These are phyloP conservation scores for Senna tora DNA, from an alignment of 306 rosid species.

Conservation along the genomic window DNA sequence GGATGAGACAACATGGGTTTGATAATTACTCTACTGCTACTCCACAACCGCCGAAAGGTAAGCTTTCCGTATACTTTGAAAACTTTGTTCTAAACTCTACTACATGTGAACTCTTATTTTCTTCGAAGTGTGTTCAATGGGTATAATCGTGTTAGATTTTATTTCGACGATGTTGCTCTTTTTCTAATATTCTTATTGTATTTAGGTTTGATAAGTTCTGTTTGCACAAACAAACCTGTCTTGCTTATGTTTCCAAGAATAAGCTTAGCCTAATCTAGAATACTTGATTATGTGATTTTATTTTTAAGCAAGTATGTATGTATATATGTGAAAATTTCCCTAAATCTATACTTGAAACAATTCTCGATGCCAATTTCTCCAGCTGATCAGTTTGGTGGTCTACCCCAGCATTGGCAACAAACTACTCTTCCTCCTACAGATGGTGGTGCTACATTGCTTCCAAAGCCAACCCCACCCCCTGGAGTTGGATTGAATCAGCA, in stretches of 20 bases:
- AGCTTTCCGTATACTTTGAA: neutral
- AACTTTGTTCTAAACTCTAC: neutral
- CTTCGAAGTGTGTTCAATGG: neutral
- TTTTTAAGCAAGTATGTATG: neutral
- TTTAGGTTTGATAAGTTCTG: neutral
- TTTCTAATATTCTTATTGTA: neutral
- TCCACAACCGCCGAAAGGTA: constrained; percentile 38
- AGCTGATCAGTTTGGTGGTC: constrained; percentile 48
- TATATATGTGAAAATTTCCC: constrained; percentile 7
- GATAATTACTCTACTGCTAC: constrained; percentile 13
- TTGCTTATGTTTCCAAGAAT: neutral
- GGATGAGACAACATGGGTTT: constrained; percentile 7
- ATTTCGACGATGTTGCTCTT: neutral
- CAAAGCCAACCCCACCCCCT: constrained; percentile 23
- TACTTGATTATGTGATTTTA: constrained; percentile 7
- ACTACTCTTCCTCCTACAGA: constrained; percentile 30
- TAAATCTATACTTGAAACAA: neutral
- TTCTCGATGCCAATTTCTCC: constrained; percentile 30
- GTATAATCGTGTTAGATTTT: neutral
- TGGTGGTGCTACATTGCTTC: constrained; percentile 27
- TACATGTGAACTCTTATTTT: neutral
- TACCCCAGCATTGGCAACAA: constrained; percentile 39
- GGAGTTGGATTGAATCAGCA: constrained; percentile 28
- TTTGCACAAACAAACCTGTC: neutral
- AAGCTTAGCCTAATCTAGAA: neutral